Conservation (phyloP, 331 rosid genomes). For the Erythrophleum ivorense region DNA sequence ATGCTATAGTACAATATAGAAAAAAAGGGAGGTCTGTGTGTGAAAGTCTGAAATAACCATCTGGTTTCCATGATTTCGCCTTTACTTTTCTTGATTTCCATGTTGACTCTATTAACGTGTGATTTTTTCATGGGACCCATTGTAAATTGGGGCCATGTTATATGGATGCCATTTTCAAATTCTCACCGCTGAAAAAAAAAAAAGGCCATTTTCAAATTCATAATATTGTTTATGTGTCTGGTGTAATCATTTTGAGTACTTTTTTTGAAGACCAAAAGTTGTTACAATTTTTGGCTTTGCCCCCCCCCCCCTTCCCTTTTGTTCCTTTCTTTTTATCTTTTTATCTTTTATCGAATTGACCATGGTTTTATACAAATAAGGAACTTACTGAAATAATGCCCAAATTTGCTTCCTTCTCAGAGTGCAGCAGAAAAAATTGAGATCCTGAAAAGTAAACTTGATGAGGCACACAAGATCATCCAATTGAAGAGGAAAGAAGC, state of each 20-base stretch:
- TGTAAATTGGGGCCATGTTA: background rate
- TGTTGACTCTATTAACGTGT: conserved; percentile 40
- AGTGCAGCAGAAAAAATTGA: conserved; percentile 52
- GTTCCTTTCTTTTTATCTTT: background rate
- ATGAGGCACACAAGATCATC: conserved; percentile 53
- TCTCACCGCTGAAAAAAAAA: background rate
- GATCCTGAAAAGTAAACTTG: conserved; percentile 44
- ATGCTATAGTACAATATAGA: background rate
- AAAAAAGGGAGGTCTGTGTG: background rate
- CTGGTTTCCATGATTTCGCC: conserved; percentile 5
- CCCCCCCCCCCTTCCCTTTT: no score
- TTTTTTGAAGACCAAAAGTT: conserved; percentile 18
- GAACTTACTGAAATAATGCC: conserved; percentile 2
- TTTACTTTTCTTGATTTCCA: conserved; percentile 3
- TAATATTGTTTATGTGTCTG: conserved; percentile 7
- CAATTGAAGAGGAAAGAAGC: conserved; percentile 62
- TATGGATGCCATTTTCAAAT: conserved; percentile 25
- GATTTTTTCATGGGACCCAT: conserved; percentile 26
- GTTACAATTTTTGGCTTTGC: background rate
- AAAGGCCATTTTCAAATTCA: conserved; percentile 36
- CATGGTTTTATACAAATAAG: background rate
- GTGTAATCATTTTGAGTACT: conserved; percentile 23
- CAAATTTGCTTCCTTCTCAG: conserved; percentile 40
- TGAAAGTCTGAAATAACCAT: conserved; percentile 40
- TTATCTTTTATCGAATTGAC: background rate